These are phyloP conservation scores for Gentiana macrophylla DNA, from an alignment of 257 asterid genomes.

Conservation along the genomic window DNA sequence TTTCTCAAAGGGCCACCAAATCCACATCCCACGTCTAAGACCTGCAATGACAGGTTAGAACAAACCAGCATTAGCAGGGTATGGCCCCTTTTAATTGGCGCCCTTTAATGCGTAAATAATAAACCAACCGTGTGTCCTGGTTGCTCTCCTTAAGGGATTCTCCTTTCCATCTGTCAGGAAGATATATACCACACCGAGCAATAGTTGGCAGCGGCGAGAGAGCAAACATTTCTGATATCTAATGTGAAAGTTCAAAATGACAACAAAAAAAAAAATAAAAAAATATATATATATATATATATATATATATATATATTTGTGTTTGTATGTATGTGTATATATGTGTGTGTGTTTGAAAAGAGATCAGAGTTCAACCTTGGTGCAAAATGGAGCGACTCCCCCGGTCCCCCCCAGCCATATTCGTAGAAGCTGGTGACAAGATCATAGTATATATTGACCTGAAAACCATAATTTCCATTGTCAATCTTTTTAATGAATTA, in stretches of 20 bases:
- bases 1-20: constrained; percentile 96
- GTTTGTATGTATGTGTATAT: too few species aligned
- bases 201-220: neutral
- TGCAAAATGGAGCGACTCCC: constrained; percentile 96
- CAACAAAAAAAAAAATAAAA: too few species aligned
- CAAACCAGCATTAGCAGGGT: neutral
- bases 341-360: neutral
- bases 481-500: too few species aligned
- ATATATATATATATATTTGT: too few species aligned
- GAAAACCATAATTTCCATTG: constrained; percentile 9
- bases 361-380: constrained; percentile 41
- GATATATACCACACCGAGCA: neutral
- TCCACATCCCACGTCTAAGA: constrained; percentile 98
- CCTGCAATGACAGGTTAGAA: constrained; percentile 31
- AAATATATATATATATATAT: too few species aligned
- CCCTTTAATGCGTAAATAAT: neutral
- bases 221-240: neutral
- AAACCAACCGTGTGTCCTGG: constrained; percentile 76
- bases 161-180: constrained; percentile 64
- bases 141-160: constrained; percentile 89
- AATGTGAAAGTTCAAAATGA: neutral
- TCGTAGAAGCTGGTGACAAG: constrained; percentile 98
- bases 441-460: constrained; percentile 96
- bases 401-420: constrained; percentile 85
- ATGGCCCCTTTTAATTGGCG: neutral